Evolutionary conservation across 164 flowering plant genomes (phyloP).

Genomic region (Cinnamomum micranthum): DNA sequence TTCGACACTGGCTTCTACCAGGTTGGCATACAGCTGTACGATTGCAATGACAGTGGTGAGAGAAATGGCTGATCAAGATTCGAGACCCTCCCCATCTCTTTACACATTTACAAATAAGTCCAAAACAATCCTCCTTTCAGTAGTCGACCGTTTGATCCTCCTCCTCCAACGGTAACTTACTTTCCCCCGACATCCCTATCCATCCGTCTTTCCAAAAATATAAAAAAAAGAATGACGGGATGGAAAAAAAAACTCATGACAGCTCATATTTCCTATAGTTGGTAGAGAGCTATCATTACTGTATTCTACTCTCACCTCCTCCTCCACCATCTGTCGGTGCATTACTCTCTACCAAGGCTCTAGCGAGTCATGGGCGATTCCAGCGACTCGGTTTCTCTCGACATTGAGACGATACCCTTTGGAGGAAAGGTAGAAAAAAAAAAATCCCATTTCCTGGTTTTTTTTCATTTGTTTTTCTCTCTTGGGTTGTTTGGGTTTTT

Average conservation of each 20-base stretch:
- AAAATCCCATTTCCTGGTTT: neutral
- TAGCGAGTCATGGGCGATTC: constrained; percentile 51
- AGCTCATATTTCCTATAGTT: neutral
- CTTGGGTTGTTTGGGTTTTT: neutral
- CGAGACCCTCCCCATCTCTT: neutral
- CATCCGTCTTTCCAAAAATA: neutral
- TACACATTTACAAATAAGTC: neutral
- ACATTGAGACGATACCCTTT: constrained; percentile 44
- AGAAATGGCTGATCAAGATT: neutral
- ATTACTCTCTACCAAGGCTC: neutral
- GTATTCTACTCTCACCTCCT: neutral
- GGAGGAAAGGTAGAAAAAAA: constrained; percentile 46
- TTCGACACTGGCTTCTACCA: no score
- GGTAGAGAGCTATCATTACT: neutral
- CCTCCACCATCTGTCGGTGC: neutral
- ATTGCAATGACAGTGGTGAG: neutral
- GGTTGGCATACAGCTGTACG: constrained; percentile 2
- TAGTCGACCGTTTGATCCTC: neutral
- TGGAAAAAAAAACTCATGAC: neutral
- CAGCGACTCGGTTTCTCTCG: constrained; percentile 50
- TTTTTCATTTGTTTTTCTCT: constrained; percentile 6
- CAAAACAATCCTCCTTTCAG: neutral
- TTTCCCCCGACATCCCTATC: no score
- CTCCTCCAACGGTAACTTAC: constrained; percentile 5
- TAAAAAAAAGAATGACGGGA: neutral